Evolutionary conservation across 2,329 filamentous ascomycete species (phyloP).

Genomic region (Arthrinium puccinioides): DNA sequence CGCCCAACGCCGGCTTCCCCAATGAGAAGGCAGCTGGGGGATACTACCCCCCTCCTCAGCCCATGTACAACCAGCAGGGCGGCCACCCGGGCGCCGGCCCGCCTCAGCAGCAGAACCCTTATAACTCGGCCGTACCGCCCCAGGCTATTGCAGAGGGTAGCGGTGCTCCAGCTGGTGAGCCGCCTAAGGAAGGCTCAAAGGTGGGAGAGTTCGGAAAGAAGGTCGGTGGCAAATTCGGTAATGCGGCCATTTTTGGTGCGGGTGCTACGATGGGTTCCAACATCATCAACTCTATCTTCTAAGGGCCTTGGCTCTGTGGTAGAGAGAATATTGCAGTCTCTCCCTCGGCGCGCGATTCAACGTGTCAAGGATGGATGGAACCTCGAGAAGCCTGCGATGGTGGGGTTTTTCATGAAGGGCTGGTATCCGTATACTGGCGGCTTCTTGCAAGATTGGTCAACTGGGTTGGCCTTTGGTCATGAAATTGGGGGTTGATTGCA

Average conservation of each 20-base stretch:
- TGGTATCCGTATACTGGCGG: too few relatives aligned
- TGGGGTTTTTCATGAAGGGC: too few relatives aligned
- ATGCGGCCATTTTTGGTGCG: slow-evolving; percentile 80
- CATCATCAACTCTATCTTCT: slow-evolving; percentile 87
- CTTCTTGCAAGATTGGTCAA: too few relatives aligned
- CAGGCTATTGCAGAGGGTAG: slow-evolving; percentile 63
- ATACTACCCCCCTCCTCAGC: slow-evolving; percentile 17
- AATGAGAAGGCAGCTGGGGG: slow-evolving; percentile 15
- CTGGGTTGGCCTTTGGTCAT: too few relatives aligned
- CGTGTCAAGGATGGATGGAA: too few relatives aligned
- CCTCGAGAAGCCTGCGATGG: too few relatives aligned
- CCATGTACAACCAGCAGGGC: slow-evolving; percentile 16
- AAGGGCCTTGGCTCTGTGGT: too few relatives aligned
- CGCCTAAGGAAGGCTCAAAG: slow-evolving; percentile 46
- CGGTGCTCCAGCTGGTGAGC: slow-evolving; percentile 11
- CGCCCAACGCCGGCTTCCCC: slow-evolving; percentile 25
- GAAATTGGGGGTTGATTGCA: too few relatives aligned
- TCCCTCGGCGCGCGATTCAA: too few relatives aligned
- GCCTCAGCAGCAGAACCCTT: slow-evolving; percentile 49
- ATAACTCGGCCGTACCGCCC: slow-evolving; percentile 64
- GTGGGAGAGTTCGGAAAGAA: slow-evolving; percentile 78
- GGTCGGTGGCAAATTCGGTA: slow-evolving; percentile 89
- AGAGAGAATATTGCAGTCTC: too few relatives aligned
- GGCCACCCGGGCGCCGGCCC: slow-evolving; percentile 27
- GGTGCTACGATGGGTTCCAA: slow-evolving; percentile 87